Evolutionary conservation across 805 yeast species (phyloP).

Genomic region (Priceomyces castillae): DNA sequence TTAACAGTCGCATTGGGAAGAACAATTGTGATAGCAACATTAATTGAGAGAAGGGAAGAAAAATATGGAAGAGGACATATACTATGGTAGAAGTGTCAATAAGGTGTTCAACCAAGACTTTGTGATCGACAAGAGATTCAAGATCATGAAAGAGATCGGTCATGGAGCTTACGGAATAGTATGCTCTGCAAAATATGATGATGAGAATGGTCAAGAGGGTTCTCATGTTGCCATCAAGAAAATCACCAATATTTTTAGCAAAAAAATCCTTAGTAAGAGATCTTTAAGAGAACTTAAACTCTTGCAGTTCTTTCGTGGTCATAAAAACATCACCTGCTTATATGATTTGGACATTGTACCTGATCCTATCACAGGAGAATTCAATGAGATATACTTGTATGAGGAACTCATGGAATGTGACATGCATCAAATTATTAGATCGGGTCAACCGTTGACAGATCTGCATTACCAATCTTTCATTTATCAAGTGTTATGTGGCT

Average conservation of each 20-base stretch:
- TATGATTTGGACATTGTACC: conserved; percentile 93
- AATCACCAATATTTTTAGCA: conserved; percentile 89
- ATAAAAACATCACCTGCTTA: conserved; percentile 91
- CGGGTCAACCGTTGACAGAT: conserved; percentile 91
- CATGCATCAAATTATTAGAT: conserved; percentile 93
- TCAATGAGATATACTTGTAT: conserved; percentile 88
- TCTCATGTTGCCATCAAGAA: conserved; percentile 85
- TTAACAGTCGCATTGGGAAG: too few species aligned
- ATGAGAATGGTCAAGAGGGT: conserved; percentile 45
- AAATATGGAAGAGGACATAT: conserved; percentile 9
- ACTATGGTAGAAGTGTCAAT: conserved; percentile 36
- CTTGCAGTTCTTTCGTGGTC: conserved; percentile 90
- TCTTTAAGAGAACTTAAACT: conserved; percentile 89
- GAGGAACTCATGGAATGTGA: conserved; percentile 99
- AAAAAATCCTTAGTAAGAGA: conserved; percentile 86
- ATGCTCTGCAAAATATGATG: conserved; percentile 88
- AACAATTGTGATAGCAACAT: too few species aligned
- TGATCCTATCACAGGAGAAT: conserved; percentile 54
- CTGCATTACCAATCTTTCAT: conserved; percentile 92
- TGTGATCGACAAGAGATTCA: conserved; percentile 83
- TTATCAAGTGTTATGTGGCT: conserved; percentile 88
- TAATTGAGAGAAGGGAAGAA: background rate
- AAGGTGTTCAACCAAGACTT: conserved; percentile 76
- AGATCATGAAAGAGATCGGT: conserved; percentile 88
- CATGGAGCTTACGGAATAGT: conserved; percentile 99